Evolutionary conservation across 352 stramenopile genomes (phyloP), one percentile per base, ranked within the genome.

Genomic region (Thalassiosira allenii): DNA sequence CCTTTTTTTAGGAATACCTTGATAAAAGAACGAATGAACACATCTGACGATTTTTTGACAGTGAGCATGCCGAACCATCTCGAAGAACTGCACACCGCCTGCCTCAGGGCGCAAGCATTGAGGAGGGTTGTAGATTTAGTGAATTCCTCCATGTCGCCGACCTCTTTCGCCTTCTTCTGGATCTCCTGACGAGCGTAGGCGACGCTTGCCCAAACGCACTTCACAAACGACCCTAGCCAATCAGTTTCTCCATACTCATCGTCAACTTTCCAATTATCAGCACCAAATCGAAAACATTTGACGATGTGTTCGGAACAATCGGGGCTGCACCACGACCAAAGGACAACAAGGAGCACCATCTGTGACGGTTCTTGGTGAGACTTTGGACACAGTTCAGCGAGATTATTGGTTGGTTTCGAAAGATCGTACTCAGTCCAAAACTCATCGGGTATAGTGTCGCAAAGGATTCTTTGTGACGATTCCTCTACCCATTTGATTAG

Each of bases 341-440:
- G 53, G 53, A 62, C 53, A 40, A 62, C 53, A 32, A 37, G 53
- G 6, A 47, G 53, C 27, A 62, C 33, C 20, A 40, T 62, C 17
- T 37, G 33, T 32, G 6, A 40, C 33, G 53, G 37, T 47, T 47
- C 37, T 47, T 47, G 8, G 37, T 47, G 37, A 47, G 37, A 47
- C 37, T 62, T n/a, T 62, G 53, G 53, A 62, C 53, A 62, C 27
- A 62, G 53, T 33, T 62, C 8, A 40, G 53, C 27, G 11, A 62
- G 22, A n/a, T n/a, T n/a, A n/a, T 62, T 32, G 25, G 22, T 62
- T 62, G 53, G 53, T 62, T 62, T 62, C 33, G 53, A 37, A 25
- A 62, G 53, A 37, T 62, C 22, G 25, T 62, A 25, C 8, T 62
- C 53, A 37, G 6, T 62, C 53, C 53, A 62, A 62, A 62, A 62